Conservation (phyloP, 805 yeast genomes). For the Wickerhamomyces alni region DNA sequence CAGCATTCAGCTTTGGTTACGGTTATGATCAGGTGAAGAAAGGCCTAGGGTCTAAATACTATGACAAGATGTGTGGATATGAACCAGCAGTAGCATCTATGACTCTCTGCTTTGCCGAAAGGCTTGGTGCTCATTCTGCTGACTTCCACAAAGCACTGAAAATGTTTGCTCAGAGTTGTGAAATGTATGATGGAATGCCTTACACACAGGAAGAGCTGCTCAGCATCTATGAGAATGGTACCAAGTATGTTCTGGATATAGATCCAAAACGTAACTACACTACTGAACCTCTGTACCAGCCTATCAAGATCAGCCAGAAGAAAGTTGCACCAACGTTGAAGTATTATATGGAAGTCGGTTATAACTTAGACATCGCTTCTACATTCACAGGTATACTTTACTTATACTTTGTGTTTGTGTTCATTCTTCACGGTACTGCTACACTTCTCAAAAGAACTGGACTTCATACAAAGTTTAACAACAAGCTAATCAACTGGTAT, state of each 20-base stretch:
- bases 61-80: neutral
- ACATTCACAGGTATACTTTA: conserved; percentile 26
- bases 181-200: conserved; percentile 1
- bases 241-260: conserved; percentile 13
- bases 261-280: conserved; percentile 7
- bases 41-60: neutral
- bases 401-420: conserved; percentile 33
- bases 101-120: conserved; percentile 5
- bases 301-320: conserved; percentile 6
- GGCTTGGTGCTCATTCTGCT: conserved; percentile 6
- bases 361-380: conserved; percentile 15
- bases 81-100: conserved; percentile 1
- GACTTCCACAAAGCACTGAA: conserved; percentile 9
- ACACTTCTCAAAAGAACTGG: conserved; percentile 26
- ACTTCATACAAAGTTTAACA: conserved; percentile 7
- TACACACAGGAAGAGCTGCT: conserved; percentile 19
- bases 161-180: neutral
- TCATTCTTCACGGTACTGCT: conserved; percentile 27
- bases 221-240: conserved; percentile 26
- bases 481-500: conserved; percentile 13
- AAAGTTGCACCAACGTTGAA: neutral
- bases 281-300: conserved; percentile 4
- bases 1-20: neutral
- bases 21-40: neutral
- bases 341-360: neutral